These are phyloP conservation scores for Alternaria gansuensis DNA, from an alignment of 2,329 filamentous ascomycete species.

Conservation along the genomic window DNA sequence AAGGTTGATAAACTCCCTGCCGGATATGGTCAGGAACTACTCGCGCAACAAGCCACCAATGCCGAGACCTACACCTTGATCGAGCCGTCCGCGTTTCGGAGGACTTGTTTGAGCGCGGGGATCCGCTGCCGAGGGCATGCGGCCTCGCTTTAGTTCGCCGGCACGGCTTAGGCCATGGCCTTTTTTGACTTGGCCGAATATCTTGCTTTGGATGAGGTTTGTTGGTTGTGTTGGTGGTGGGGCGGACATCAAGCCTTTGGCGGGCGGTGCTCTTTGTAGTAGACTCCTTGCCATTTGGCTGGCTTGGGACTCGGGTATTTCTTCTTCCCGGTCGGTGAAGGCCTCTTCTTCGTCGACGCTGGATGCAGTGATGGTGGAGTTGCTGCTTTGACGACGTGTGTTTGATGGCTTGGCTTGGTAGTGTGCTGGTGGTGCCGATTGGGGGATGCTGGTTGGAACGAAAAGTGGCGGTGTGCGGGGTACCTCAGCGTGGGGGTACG, in stretches of 20 bases:
- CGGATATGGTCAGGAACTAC: slow-evolving; percentile 27
- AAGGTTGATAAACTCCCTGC: slow-evolving; percentile 21
- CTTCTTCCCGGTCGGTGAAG: slow-evolving; percentile 70
- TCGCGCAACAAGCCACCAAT: slow-evolving; percentile 58
- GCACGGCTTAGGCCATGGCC: slow-evolving; percentile 50
- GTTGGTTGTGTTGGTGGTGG: slow-evolving; percentile 43
- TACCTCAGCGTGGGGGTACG: slow-evolving; percentile 67
- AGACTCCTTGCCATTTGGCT: slow-evolving; percentile 79
- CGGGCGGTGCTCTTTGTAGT: slow-evolving; percentile 67
- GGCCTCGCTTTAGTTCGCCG: slow-evolving; percentile 45
- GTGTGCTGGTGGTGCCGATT: slow-evolving; percentile 55
- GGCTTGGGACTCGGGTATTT: slow-evolving; percentile 76
- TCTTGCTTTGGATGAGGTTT: slow-evolving; percentile 64
- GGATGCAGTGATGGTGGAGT: slow-evolving; percentile 60
- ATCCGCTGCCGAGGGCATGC: slow-evolving; percentile 40
- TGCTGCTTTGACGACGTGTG: slow-evolving; percentile 72
- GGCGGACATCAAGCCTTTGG: slow-evolving; percentile 44
- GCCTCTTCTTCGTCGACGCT: slow-evolving; percentile 55
- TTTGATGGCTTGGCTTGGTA: slow-evolving; percentile 43
- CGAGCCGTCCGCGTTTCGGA: slow-evolving; percentile 62
- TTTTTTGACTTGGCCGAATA: slow-evolving; percentile 71
- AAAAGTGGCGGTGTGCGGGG: slow-evolving; percentile 57
- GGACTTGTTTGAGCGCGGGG: slow-evolving; percentile 37
- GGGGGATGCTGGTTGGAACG: slow-evolving; percentile 44
- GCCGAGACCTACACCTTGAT: slow-evolving; percentile 64